A percentile compares a stretch with the other conserved stretches of the same genome.
phyloP scores from a whole-genome alignment of 2,329 filamentous ascomycete species.

The Zasmidium citrigriseum region DNA sequence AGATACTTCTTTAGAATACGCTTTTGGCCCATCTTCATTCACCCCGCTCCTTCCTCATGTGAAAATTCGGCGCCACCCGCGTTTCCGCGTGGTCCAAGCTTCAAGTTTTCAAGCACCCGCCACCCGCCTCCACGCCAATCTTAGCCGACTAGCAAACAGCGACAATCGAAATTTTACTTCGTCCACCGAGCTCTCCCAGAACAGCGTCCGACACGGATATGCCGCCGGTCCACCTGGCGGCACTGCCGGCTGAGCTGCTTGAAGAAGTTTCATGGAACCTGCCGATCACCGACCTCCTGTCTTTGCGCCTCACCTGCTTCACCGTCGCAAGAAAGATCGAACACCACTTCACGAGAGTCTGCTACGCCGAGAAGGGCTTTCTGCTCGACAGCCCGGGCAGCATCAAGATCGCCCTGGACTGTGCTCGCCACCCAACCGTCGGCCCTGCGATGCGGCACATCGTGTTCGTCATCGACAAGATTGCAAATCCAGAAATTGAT shows the following conservation, averaged over 20 bases:
- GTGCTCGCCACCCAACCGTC: background rate
- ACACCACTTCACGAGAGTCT: background rate
- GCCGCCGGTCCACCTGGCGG: no score
- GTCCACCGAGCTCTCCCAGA: no score
- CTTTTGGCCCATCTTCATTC: no score
- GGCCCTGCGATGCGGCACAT: background rate
- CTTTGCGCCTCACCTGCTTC: background rate
- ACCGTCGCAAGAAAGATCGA: background rate
- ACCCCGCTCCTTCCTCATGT: no score
- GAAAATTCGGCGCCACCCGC: no score
- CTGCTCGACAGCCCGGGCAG: background rate
- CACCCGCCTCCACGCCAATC: no score
- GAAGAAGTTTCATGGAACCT: background rate
- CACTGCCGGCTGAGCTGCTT: background rate
- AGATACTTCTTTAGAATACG: no score
- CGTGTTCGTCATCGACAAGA: background rate
- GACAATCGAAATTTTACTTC: no score
- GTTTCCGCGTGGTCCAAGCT: no score
- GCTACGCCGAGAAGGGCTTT: background rate
- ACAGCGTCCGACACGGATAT: no score
- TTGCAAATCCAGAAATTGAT: background rate
- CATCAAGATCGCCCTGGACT: background rate
- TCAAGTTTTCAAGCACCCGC: no score
- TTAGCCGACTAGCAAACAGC: no score
- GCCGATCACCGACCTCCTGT: background rate